Evolutionary conservation across 768 basidiomycete species (phyloP).

Genomic region (Aureoboletus auriporus): DNA sequence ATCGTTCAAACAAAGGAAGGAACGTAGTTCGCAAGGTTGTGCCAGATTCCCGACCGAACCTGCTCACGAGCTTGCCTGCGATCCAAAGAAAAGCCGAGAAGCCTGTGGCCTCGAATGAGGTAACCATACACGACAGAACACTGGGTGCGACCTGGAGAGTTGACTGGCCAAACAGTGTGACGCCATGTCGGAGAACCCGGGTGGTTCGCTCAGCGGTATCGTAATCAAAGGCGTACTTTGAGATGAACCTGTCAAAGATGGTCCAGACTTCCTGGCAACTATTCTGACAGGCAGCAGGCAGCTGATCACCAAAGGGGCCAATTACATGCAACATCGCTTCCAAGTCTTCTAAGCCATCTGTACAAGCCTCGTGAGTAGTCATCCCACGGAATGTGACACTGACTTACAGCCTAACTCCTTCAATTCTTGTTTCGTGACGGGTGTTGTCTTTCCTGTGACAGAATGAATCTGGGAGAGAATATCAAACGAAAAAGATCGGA

Average conservation of each 20-base stretch:
- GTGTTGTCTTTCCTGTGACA: conserved; percentile 47
- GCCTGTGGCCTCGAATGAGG: conserved; percentile 75
- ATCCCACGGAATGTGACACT: background rate
- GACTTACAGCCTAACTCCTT: conserved; percentile 62
- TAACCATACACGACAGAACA: conserved; percentile 70
- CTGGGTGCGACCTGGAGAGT: conserved; percentile 66
- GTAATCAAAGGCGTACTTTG: conserved; percentile 72
- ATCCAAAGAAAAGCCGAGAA: conserved; percentile 93
- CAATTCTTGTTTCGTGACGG: conserved; percentile 68
- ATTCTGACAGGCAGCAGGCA: conserved; percentile 75
- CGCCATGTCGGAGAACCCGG: conserved; percentile 77
- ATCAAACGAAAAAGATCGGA: conserved; percentile 83
- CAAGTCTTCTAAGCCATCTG: conserved; percentile 87
- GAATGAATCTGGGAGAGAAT: conserved; percentile 75
- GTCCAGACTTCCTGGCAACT: conserved; percentile 80
- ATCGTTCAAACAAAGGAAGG: conserved; percentile 64
- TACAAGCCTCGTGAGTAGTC: conserved; percentile 6
- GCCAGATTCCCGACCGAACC: conserved; percentile 69
- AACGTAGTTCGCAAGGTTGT: conserved; percentile 53
- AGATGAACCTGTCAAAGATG: conserved; percentile 76
- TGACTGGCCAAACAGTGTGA: conserved; percentile 72
- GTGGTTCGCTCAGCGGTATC: conserved; percentile 80
- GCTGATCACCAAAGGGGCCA: conserved; percentile 73
- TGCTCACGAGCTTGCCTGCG: conserved; percentile 76
- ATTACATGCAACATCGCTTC: conserved; percentile 89